Percentiles rank a stretch among this genome's conserved stretches.
These are phyloP conservation scores for Eimeria falciformis DNA, from an alignment of 169 alveolate genomes.

Conservation along the genomic window DNA sequence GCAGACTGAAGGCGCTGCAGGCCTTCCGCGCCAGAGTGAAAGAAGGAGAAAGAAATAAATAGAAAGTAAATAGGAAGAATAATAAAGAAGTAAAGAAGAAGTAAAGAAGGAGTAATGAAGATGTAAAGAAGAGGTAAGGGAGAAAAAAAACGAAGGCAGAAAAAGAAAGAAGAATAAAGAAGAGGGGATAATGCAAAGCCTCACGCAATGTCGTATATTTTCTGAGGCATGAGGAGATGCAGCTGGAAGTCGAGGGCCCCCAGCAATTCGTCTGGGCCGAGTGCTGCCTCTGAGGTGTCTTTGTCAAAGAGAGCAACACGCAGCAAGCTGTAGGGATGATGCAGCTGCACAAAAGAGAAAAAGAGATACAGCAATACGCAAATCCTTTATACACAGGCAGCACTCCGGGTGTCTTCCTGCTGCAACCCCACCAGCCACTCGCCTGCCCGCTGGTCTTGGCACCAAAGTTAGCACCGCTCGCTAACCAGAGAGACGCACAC, in stretches of 20 bases:
- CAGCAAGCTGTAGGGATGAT: conserved; percentile 74
- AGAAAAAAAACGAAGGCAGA: neutral
- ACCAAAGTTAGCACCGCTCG: neutral
- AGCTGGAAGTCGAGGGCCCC: conserved; percentile 64
- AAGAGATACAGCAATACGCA: too few species aligned
- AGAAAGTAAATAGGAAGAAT: neutral
- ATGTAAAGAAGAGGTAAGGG: neutral
- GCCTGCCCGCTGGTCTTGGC: too few species aligned
- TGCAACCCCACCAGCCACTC: too few species aligned
- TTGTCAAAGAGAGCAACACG: conserved; percentile 65
- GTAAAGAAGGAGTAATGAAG: neutral
- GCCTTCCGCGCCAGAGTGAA: neutral
- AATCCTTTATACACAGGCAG: too few species aligned
- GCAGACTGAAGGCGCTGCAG: too few species aligned
- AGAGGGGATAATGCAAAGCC: neutral
- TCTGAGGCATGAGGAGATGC: conserved; percentile 54
- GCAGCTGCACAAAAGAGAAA: conserved; percentile 44
- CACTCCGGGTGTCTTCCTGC: too few species aligned
- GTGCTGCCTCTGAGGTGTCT: conserved; percentile 41
- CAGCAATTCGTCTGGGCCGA: conserved; percentile 65
- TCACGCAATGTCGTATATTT: conserved; percentile 63
- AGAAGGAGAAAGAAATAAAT: neutral
- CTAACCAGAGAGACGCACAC: neutral
- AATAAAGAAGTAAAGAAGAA: neutral
- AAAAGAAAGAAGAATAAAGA: neutral